Base-by-base conservation (phyloP, 129 eudicot species). In the Erigeron canadensis region DNA sequence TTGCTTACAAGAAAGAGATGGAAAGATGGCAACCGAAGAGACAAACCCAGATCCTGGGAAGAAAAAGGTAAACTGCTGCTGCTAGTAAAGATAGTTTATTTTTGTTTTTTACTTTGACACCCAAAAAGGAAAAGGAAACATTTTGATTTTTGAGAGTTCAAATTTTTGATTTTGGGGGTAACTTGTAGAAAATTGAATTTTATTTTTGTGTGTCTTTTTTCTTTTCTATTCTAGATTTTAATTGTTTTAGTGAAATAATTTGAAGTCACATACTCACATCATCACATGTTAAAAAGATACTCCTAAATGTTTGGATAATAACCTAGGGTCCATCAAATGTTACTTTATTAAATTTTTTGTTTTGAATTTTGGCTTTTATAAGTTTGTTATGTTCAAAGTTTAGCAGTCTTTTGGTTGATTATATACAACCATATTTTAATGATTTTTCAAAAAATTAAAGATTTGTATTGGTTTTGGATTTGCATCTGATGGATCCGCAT, bases 81-180 rank as follows among this genome's bases (percentile, higher is more conserved):
- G 73, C 28, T 16, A 34, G 54, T 71, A 71, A 71, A 67, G 61
- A 50, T 15, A 55, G 39, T 50, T 50, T 50, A 6, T 50, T 50
- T 50, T 48, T 48, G 6, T 19, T 48, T 69, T 48, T 47, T 46
- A 67, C 44, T 67, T 67, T 47, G 15, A 47, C 72, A 53, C 57
- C 23, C 57, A 16, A 45, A 45, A 8, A 45, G 13, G 13, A 45
- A 44, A 44, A 10, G 11, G 8, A 28, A 28, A 28, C 34, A 0
- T 28, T 28, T 28, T 57, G 75, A 12, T 0, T 28, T 28, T 28
- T 57, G 75, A 12, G 58, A 71, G 56, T 71, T 58, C 41, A 71
- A 71, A 58, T 28, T 50, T 71, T 71, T 71, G 76, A 60, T 71
- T 71, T 71, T 43, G 76, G 67, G 76, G 76, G 76, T 71, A 71